Base-by-base conservation (phyloP, 164 flowering plant species). In the Santalum album region DNA sequence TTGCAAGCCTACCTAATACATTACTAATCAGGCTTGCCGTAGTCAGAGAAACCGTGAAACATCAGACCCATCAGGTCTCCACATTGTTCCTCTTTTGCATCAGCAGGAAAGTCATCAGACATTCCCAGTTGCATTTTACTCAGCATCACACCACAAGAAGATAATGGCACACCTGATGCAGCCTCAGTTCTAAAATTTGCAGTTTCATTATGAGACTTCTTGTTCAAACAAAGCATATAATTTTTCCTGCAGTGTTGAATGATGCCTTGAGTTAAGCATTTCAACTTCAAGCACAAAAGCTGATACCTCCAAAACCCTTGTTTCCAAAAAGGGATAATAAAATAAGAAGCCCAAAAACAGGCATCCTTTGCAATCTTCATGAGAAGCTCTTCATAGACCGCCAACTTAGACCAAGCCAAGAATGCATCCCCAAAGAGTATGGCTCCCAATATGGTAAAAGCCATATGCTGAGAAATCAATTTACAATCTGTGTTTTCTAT, bases 341-440 rank as follows among this genome's bases (percentile, higher is more conserved):
- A 57, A 62, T 78, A 83, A 19, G 89, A 83, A 20, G 85, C 82
- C 85, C 85, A 80, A 61, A 75, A 66, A 60, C 72, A 71, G 63
- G 85, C 83, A 71, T 80, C 83, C 62, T 73, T 76, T 2, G 85
- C 77, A 63, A 80, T 73, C 70, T 50, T 69, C 80, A 76, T 69
- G 25, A 83, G 72, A 18, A 83, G 77, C 63, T 80, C 83, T 59
- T 80, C 79, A 49, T 76, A 83, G 12, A 59, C 46, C 55, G 57
- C 53, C 56, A 82, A 85, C 70, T 75, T 64, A 19, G 85, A 60
- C 82, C 80, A 80, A 44, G 61, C 62, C 55, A 83, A 70, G 63
- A 80, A 83, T 2, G 58, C 50, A 63, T 83, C 79, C 35, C 89
- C 89, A 69, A 80, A 78, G 12, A 83, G 52, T 57, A 73, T 69